Conservation (phyloP, 768 basidiomycete genomes). For the Lentinula lateritia region DNA sequence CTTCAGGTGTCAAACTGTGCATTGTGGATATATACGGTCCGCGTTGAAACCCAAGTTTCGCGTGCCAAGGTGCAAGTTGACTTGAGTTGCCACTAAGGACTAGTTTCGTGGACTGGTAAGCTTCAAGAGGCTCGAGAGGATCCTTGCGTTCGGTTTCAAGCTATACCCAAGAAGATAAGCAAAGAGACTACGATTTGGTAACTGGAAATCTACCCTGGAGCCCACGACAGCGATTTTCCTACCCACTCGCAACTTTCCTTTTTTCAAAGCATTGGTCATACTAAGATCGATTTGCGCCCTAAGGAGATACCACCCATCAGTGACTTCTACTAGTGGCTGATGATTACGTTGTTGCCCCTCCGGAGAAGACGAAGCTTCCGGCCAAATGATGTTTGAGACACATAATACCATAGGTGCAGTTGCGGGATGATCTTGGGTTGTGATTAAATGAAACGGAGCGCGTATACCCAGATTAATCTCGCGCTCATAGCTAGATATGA, state of each 20-base stretch:
- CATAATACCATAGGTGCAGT: constrained; percentile 81
- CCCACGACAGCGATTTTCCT: constrained; percentile 80
- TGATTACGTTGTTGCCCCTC: constrained; percentile 30
- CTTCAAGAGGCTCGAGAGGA: constrained; percentile 77
- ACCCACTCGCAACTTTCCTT: constrained; percentile 66
- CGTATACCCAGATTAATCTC: constrained; percentile 76
- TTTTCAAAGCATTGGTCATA: constrained; percentile 62
- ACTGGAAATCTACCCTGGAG: constrained; percentile 48
- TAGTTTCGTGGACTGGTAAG: constrained; percentile 62
- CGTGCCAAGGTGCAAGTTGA: constrained; percentile 82
- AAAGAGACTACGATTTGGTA: not conserved
- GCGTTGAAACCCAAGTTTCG: constrained; percentile 74
- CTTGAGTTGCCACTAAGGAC: constrained; percentile 80
- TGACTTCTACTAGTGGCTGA: constrained; percentile 75
- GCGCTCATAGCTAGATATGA: constrained; percentile 68
- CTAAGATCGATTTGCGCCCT: constrained; percentile 71
- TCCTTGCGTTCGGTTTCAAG: constrained; percentile 69
- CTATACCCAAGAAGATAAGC: constrained; percentile 28
- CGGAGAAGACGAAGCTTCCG: constrained; percentile 25
- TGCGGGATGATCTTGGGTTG: constrained; percentile 78
- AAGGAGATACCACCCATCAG: constrained; percentile 95
- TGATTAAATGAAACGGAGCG: constrained; percentile 75
- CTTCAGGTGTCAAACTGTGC: constrained; percentile 73
- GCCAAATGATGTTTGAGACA: constrained; percentile 68
- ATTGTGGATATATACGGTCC: constrained; percentile 70